These are phyloP conservation scores for Macrotyloma uniflorum DNA, from an alignment of 306 rosid genomes.

Conservation along the genomic window DNA sequence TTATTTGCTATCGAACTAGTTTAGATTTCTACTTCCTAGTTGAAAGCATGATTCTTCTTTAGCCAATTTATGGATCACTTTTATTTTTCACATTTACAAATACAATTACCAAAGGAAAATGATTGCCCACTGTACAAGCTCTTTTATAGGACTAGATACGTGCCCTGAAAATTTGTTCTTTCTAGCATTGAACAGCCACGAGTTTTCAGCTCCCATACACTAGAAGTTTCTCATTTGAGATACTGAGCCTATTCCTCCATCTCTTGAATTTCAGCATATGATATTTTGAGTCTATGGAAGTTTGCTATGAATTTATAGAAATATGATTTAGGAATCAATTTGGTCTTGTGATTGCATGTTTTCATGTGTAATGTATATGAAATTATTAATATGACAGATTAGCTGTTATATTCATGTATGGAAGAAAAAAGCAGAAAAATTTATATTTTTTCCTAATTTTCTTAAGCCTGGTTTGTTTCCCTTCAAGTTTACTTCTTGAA, in stretches of 20 bases:
- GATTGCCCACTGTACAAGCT: background rate
- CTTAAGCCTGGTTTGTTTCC: background rate
- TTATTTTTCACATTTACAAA: background rate
- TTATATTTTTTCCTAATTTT: background rate
- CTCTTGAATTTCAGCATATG: background rate
- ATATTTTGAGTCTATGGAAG: background rate
- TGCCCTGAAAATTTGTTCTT: background rate
- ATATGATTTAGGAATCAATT: constrained; percentile 1
- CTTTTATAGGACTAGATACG: background rate
- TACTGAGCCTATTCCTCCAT: constrained; percentile 4
- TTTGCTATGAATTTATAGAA: background rate
- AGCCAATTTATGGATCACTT: background rate
- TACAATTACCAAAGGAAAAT: background rate
- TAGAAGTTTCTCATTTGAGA: background rate
- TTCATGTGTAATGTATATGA: background rate
- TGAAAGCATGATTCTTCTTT: background rate
- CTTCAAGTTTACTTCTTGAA: constrained; percentile 3
- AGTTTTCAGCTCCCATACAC: constrained; percentile 8
- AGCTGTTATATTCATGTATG: constrained; percentile 5
- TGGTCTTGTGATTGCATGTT: background rate
- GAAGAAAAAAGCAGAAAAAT: background rate
- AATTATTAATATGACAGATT: background rate
- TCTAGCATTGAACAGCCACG: background rate
- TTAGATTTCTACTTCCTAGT: background rate
- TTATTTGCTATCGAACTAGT: background rate